Base-by-base conservation (phyloP, 2,329 filamentous ascomycete genomes). In the Xylaria sp. region DNA sequence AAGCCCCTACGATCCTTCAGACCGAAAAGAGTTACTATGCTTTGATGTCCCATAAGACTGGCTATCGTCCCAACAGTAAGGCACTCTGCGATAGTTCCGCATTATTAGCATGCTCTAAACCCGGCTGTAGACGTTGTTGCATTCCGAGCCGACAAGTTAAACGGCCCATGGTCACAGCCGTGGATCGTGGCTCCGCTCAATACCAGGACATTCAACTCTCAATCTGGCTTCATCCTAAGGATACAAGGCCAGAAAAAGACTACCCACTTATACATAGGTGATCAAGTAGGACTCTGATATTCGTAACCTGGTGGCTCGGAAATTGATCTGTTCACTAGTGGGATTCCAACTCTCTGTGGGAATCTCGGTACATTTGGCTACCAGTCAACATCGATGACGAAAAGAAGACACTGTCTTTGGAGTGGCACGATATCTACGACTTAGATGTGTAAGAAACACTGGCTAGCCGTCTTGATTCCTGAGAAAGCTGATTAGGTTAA, bases 21-120 rank as follows among this genome's bases (percentile, higher is more conserved):
- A 89, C 88, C 0, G 86, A 89, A 41, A 81, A 82, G 68, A 88
- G 86, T 72, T 90, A 90, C 72, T 89, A 85, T 72, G 86, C 87
- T 0, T 74, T 90, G 44, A 89, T 89, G 87, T 88, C 86, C 72
- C 88, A 89, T 70, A 90, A 89, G 80, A 90, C 88, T 0, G 88
- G 88, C 0, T 90, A 90, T 64, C 80, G 88, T n/a, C 87, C 88
- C 0, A 89, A 89, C 61, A 89, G 77, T 77, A 55, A 63, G 70
- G 39, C 9, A 20, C 1, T 41, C n/a, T 7, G 8, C 44, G 2
- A 13, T 10, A 20, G 1, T 54, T 23, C 52, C 34, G 2, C 18
- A 15, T 15, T 12, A 55, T 20, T 34, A 57, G 7, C 7, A 28
- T 7, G 2, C 10, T 20, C 37, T 59, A 39, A 63, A 48, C 12